phyloP scores from a whole-genome alignment of 2,329 filamentous ascomycete genomes.

The Colletotrichum chrysophilum region DNA sequence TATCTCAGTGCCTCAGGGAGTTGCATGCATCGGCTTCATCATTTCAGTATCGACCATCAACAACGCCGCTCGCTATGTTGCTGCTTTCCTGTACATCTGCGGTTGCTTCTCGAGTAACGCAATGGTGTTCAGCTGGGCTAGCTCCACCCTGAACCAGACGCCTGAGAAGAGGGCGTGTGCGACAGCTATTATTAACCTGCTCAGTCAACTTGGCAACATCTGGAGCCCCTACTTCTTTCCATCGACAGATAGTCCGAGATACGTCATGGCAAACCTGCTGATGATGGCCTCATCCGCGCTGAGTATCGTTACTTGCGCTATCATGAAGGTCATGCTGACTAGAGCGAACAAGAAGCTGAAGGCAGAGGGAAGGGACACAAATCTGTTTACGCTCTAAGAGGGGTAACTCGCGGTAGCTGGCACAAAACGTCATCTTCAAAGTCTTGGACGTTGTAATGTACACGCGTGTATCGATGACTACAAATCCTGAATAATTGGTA shows the following conservation, averaged over 20 bases:
- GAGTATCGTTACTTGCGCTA: not conserved
- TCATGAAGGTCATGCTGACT: constrained; percentile 5
- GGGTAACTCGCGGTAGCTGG: not conserved
- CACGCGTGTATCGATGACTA: not conserved
- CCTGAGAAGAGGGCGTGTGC: constrained; percentile 41
- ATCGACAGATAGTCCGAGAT: constrained; percentile 28
- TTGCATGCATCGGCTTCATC: constrained; percentile 63
- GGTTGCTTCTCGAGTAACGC: constrained; percentile 29
- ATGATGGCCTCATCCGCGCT: constrained; percentile 11
- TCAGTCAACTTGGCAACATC: constrained; percentile 41
- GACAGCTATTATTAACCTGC: constrained; percentile 39
- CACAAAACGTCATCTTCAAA: not conserved
- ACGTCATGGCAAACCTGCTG: constrained; percentile 31
- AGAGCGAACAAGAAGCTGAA: not conserved
- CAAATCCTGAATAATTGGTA: not conserved
- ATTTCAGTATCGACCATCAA: constrained; percentile 61
- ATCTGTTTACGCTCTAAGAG: not conserved
- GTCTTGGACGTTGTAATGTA: not conserved
- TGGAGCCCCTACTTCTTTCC: constrained; percentile 44
- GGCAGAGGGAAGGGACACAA: not conserved
- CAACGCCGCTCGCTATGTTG: constrained; percentile 55
- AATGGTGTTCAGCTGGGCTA: constrained; percentile 37
- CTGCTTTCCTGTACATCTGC: constrained; percentile 33
- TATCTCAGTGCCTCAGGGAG: constrained; percentile 22
- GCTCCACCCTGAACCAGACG: constrained; percentile 35